phyloP scores from a whole-genome alignment of 2,329 filamentous ascomycete genomes.

The Huntiella savannae region DNA sequence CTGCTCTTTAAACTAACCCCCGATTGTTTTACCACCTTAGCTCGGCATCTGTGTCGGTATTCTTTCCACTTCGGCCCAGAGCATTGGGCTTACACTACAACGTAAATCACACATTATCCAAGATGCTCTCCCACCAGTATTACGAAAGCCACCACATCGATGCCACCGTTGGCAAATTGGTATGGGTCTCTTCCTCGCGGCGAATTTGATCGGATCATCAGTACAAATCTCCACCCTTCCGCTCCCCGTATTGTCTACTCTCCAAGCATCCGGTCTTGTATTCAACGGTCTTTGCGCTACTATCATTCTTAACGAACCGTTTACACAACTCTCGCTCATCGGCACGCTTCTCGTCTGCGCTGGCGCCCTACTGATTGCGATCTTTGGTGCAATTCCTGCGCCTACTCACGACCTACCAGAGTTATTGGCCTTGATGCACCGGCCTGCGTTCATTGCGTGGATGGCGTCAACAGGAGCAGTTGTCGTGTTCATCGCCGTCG shows the following conservation, averaged over 20 bases:
- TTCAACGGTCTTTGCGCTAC: constrained; percentile 98
- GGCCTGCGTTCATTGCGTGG: constrained; percentile 68
- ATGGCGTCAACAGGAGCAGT: constrained; percentile 63
- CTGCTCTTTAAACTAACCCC: constrained; percentile 11
- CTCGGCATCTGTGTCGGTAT: constrained; percentile 86
- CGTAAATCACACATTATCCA: constrained; percentile 96
- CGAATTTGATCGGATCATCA: constrained; percentile 84
- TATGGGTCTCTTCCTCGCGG: constrained; percentile 91
- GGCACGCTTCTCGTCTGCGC: constrained; percentile 75
- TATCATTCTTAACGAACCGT: constrained; percentile 77
- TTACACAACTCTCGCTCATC: constrained; percentile 79
- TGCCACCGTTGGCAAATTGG: constrained; percentile 89
- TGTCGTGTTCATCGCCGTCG: constrained; percentile 47
- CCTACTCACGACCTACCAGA: constrained; percentile 77
- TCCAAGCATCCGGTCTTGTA: constrained; percentile 88
- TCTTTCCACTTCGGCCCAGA: constrained; percentile 84
- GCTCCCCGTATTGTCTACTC: constrained; percentile 78
- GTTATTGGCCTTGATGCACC: constrained; percentile 54
- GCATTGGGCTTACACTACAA: constrained; percentile 83
- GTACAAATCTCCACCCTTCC: constrained; percentile 96
- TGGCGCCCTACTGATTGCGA: constrained; percentile 79
- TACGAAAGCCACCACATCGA: constrained; percentile 70
- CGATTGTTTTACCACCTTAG: constrained; percentile 24
- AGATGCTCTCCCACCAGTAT: constrained; percentile 75
- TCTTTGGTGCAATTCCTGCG: constrained; percentile 84